Conservation (phyloP, 352 stramenopile species). For the Thraustochytrium striatum region DNA sequence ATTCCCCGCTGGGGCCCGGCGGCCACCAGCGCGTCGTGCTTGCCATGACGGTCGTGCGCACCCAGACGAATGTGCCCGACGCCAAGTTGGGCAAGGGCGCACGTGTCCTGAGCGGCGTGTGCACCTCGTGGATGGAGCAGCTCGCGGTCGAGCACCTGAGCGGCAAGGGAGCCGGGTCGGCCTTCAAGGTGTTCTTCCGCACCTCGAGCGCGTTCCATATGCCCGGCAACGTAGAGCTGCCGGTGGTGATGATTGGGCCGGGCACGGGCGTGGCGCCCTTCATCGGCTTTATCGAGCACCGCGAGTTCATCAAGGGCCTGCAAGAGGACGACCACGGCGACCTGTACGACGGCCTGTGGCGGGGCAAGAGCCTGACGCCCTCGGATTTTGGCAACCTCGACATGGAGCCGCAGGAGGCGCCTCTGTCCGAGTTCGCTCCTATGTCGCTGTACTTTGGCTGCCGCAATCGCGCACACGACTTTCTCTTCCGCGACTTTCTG, state of each 20-base stretch:
- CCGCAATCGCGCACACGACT: slow-evolving; percentile 77
- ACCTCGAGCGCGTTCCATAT: slow-evolving; percentile 80
- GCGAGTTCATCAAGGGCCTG: slow-evolving; percentile 50
- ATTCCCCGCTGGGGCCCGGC: slow-evolving; percentile 69
- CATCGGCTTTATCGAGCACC: slow-evolving; percentile 89
- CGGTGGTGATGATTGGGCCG: slow-evolving; percentile 88
- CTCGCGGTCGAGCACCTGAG: not conserved
- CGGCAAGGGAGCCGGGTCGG: not conserved
- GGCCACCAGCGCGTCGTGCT: slow-evolving; percentile 10
- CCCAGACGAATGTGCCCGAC: slow-evolving; percentile 4
- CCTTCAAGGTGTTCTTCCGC: slow-evolving; percentile 80
- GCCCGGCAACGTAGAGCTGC: slow-evolving; percentile 68
- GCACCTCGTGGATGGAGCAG: slow-evolving; percentile 56
- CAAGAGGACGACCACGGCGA: slow-evolving; percentile 56
- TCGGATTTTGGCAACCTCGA: slow-evolving; percentile 52
- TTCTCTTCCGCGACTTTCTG: slow-evolving; percentile 67
- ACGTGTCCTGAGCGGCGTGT: slow-evolving; percentile 47
- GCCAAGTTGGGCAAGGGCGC: no score
- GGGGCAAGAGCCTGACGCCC: slow-evolving; percentile 55
- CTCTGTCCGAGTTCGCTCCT: slow-evolving; percentile 55
- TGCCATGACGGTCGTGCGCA: slow-evolving; percentile 51
- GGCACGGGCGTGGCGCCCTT: slow-evolving; percentile 93
- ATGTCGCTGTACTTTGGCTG: slow-evolving; percentile 88
- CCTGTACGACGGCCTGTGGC: slow-evolving; percentile 68
- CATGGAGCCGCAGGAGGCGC: slow-evolving; percentile 62